phyloP scores from a whole-genome alignment of 1,284 basidiomycete species.

The Moesziomyces antarcticus region DNA sequence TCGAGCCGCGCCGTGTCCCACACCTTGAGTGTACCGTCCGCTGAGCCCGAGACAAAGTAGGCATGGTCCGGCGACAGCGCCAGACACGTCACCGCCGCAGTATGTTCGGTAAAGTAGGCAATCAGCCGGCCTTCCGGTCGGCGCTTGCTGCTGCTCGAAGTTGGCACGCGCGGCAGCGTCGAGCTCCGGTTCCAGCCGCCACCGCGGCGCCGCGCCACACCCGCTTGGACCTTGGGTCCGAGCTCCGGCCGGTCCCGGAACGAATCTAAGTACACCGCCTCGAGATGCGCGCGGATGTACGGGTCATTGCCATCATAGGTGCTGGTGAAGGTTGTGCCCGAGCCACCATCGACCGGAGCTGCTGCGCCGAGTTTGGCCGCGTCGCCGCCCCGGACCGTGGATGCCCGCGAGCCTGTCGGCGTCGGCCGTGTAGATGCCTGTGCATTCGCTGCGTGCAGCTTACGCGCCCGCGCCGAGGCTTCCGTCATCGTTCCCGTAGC shows the following conservation, averaged over 20 bases:
- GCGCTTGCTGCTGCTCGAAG: conserved; percentile 49
- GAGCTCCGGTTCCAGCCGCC: conserved; percentile 13
- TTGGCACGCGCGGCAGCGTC: conserved; percentile 22
- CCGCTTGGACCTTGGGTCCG: conserved; percentile 35
- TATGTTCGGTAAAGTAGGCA: conserved; percentile 69
- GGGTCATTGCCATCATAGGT: conserved; percentile 66
- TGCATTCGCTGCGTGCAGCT: conserved; percentile 23
- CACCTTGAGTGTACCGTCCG: conserved; percentile 84
- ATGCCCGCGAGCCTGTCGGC: conserved; percentile 42
- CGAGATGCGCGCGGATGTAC: conserved; percentile 63
- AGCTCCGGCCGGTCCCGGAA: conserved; percentile 54
- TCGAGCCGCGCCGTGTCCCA: conserved; percentile 85
- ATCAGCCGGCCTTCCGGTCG: conserved; percentile 62
- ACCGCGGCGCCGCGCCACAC: conserved; percentile 25
- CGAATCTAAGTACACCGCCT: conserved; percentile 51
- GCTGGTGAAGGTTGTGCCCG: conserved; percentile 33
- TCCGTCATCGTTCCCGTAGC: conserved; percentile 57
- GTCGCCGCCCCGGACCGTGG: conserved; percentile 31
- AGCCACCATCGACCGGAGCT: conserved; percentile 11
- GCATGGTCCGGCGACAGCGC: conserved; percentile 90
- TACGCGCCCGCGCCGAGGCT: conserved; percentile 32
- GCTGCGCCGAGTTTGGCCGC: conserved; percentile 12
- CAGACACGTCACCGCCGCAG: conserved; percentile 75
- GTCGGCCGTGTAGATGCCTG: conserved; percentile 35
- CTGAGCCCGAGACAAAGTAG: conserved; percentile 90